Percentiles rank a stretch among this genome's conserved stretches.
These are phyloP conservation scores for Liriodendron chinense DNA, from an alignment of 164 flowering plant genomes.

Conservation along the genomic window DNA sequence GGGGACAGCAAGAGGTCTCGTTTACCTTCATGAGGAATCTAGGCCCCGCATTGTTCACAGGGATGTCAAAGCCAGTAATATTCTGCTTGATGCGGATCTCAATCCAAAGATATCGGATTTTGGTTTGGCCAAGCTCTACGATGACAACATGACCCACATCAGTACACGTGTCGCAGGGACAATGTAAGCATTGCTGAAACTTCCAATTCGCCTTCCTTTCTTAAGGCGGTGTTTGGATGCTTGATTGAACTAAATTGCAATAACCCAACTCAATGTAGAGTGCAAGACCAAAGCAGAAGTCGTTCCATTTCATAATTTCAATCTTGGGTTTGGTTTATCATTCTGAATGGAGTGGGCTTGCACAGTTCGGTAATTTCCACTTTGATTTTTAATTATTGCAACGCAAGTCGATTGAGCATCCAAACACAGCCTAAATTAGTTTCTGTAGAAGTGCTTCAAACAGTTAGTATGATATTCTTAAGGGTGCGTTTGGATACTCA, in stretches of 20 bases:
- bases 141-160: constrained; percentile 20
- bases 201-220: not conserved
- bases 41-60: constrained; percentile 63
- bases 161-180: constrained; percentile 23
- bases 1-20: constrained; percentile 71
- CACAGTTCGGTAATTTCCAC: not conserved
- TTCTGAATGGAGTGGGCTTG: not conserved
- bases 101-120: constrained; percentile 24
- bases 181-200: constrained; percentile 8
- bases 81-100: constrained; percentile 45
- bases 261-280: no score
- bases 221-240: no score
- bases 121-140: constrained; percentile 24
- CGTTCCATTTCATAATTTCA: not conserved
- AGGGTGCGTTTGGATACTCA: no score
- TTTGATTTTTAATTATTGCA: no score
- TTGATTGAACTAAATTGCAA: no score
- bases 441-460: not conserved
- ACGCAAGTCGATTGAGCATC: no score
- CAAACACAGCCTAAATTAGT: not conserved
- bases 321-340: not conserved
- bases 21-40: constrained; percentile 83
- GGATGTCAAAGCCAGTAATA: constrained; percentile 84
- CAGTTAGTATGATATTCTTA: not conserved
- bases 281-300: no score